Conservation (phyloP, 2,329 filamentous ascomycete species). For the Neofusicoccum sp. region DNA sequence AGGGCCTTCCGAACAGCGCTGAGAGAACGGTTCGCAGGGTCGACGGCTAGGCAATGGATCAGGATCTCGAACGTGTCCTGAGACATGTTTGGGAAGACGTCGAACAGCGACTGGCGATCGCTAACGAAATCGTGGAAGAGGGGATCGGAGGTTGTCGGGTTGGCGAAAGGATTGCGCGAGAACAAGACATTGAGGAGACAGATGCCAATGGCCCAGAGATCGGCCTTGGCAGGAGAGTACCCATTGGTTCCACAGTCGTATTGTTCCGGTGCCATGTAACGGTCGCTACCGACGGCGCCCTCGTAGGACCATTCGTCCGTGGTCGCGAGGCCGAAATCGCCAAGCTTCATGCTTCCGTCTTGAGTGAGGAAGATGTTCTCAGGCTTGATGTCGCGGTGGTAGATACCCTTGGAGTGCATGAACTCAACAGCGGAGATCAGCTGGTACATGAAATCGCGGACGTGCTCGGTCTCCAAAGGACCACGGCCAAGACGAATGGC, state of each 20-base stretch:
- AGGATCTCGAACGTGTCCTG: slow-evolving; percentile 96
- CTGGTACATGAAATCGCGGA: slow-evolving; percentile 95
- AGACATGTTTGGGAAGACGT: slow-evolving; percentile 98
- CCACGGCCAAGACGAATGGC: slow-evolving; percentile 87
- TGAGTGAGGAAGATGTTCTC: slow-evolving; percentile 97
- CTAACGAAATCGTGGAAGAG: slow-evolving; percentile 90
- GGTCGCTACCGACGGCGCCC: slow-evolving; percentile 91
- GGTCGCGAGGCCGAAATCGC: slow-evolving; percentile 92
- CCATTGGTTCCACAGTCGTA: slow-evolving; percentile 84
- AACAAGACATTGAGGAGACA: slow-evolving; percentile 96
- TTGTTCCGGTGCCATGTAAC: slow-evolving; percentile 99
- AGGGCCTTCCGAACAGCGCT: slow-evolving; percentile 75
- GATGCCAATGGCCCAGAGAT: slow-evolving; percentile 96
- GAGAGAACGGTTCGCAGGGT: slow-evolving; percentile 85
- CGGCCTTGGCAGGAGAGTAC: slow-evolving; percentile 89
- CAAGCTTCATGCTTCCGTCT: slow-evolving; percentile 87
- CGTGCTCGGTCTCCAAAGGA: slow-evolving; percentile 91
- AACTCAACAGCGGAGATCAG: slow-evolving; percentile 85
- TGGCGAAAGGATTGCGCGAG: slow-evolving; percentile 92
- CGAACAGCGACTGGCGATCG: slow-evolving; percentile 93
- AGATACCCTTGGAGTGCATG: slow-evolving; percentile 87
- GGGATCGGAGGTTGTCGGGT: slow-evolving; percentile 84
- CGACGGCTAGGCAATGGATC: slow-evolving; percentile 83
- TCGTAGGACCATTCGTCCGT: slow-evolving; percentile 88
- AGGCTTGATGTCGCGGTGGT: slow-evolving; percentile 97